Percentiles rank a stretch among this genome's conserved stretches.
These are phyloP conservation scores for Globisporangium cystogenes DNA, from an alignment of 352 stramenopile genomes.

Conservation along the genomic window DNA sequence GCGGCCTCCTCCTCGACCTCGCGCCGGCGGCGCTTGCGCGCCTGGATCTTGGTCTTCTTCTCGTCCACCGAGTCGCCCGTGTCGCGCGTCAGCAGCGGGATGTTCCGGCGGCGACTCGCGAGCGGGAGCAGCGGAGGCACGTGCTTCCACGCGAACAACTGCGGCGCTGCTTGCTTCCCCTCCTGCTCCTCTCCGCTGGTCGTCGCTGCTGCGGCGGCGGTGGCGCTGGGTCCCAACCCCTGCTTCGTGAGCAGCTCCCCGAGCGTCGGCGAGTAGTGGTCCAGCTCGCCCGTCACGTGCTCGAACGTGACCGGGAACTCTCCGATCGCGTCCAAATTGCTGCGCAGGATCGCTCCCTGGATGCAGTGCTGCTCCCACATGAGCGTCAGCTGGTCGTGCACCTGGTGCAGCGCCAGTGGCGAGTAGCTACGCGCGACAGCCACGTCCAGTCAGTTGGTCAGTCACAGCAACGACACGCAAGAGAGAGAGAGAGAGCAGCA, in stretches of 20 bases:
- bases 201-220: no score
- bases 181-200: background rate
- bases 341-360: constrained; percentile 66
- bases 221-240: constrained; percentile 10
- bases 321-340: constrained; percentile 60
- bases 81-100: constrained; percentile 62
- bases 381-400: constrained; percentile 70
- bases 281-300: constrained; percentile 51
- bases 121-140: constrained; percentile 47
- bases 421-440: constrained; percentile 33
- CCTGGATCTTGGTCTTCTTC: constrained; percentile 64
- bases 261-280: constrained; percentile 68
- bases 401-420: constrained; percentile 66
- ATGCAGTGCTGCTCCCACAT: constrained; percentile 84
- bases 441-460: no score
- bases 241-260: constrained; percentile 72
- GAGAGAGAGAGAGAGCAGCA: background rate
- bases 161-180: background rate
- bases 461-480: no score
- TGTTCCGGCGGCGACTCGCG: constrained; percentile 45
- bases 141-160: constrained; percentile 40
- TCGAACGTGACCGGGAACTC: constrained; percentile 32
- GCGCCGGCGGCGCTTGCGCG: constrained; percentile 61
- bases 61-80: constrained; percentile 78
- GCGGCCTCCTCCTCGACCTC: constrained; percentile 16